Conservation (phyloP, 106 monocot genomes). For the Dioscorea alata region DNA sequence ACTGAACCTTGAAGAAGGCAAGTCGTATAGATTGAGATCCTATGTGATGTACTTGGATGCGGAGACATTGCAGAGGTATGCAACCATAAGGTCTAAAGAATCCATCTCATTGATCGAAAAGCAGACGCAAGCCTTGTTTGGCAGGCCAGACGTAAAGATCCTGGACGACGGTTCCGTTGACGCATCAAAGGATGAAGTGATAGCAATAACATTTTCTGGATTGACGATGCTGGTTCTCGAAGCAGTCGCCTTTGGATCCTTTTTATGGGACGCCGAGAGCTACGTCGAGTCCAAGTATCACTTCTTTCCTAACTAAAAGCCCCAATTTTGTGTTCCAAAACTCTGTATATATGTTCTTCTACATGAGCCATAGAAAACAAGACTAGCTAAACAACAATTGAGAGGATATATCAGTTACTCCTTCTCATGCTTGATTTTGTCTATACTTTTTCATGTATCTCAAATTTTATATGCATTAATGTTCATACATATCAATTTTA, state of each 20-base stretch:
- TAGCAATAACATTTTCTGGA: slow-evolving; percentile 56
- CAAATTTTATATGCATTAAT: no score
- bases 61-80: slow-evolving; percentile 86
- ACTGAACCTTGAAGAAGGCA: slow-evolving; percentile 6
- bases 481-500: no score
- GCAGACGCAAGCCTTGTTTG: slow-evolving; percentile 92
- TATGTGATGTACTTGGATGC: slow-evolving; percentile 89
- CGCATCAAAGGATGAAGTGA: slow-evolving; percentile 49
- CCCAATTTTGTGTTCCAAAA: not conserved
- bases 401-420: not conserved
- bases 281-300: slow-evolving; percentile 84
- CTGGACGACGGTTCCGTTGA: slow-evolving; percentile 68
- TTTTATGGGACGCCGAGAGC: slow-evolving; percentile 86
- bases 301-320: slow-evolving; percentile 40
- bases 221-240: slow-evolving; percentile 75
- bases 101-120: slow-evolving; percentile 80
- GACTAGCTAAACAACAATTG: not conserved
- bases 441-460: not conserved
- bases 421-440: not conserved
- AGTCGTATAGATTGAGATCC: slow-evolving; percentile 50
- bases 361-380: not conserved
- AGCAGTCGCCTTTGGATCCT: slow-evolving; percentile 84
- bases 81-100: slow-evolving; percentile 89
- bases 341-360: not conserved
- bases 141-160: slow-evolving; percentile 71